Percentiles rank a stretch among this genome's conserved stretches.
Evolutionary conservation across 805 yeast genomes (phyloP).

Genomic region (Cyberlindnera saturnus): DNA sequence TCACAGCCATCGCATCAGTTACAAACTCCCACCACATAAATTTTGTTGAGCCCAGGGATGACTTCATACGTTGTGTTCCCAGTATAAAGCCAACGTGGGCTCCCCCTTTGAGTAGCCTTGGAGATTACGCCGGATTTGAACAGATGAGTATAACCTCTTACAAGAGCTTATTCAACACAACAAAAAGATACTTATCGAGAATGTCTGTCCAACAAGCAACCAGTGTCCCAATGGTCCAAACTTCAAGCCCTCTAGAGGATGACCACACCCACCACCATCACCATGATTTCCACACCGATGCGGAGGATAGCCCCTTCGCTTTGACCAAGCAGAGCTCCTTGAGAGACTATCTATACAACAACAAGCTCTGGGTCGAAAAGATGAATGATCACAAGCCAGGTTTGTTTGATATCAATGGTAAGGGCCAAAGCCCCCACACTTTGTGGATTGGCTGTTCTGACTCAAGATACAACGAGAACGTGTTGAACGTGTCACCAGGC

Average conservation of each 20-base stretch:
- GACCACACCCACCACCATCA: slow-evolving; percentile 7
- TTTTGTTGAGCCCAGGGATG: too few relatives aligned
- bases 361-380: slow-evolving; percentile 38
- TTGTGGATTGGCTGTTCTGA: slow-evolving; percentile 94
- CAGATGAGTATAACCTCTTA: too few relatives aligned
- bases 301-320: slow-evolving; percentile 20
- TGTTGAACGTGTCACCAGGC: slow-evolving; percentile 78
- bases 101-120: too few relatives aligned
- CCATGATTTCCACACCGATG: slow-evolving; percentile 7
- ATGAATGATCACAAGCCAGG: slow-evolving; percentile 22
- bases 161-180: too few relatives aligned
- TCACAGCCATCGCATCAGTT: too few relatives aligned
- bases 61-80: too few relatives aligned
- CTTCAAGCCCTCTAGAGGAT: neutral
- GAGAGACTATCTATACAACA: slow-evolving; percentile 43
- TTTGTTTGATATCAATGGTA: slow-evolving; percentile 41
- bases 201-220: too few relatives aligned
- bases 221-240: too few relatives aligned
- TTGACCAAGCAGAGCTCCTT: slow-evolving; percentile 42
- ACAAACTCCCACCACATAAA: too few relatives aligned
- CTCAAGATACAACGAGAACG: slow-evolving; percentile 78
- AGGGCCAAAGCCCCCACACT: slow-evolving; percentile 90
- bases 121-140: too few relatives aligned
- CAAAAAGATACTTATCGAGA: too few relatives aligned
- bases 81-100: too few relatives aligned